A percentile compares a stretch with the other conserved stretches of the same genome.
Conservation (phyloP, 208 protist genomes). For the Trypanosoma avium region DNA sequence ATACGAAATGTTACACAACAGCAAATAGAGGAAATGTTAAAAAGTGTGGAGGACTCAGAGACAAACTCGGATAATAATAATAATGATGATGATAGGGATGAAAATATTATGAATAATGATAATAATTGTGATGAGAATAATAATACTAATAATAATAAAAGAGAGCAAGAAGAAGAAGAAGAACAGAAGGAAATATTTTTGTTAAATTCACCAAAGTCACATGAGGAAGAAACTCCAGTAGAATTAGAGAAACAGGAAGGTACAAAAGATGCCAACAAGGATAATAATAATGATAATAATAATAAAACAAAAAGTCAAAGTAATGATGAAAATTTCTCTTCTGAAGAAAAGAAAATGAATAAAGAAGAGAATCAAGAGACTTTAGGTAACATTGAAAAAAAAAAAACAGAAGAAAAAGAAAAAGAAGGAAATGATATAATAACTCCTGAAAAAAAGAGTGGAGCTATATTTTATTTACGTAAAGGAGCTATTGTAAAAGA, state of each 20-base stretch:
- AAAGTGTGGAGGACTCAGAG: slow-evolving; percentile 28
- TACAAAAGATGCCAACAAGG: not conserved
- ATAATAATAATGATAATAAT: not conserved
- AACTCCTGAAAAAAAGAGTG: not conserved
- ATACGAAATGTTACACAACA: slow-evolving; percentile 27
- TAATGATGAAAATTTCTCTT: not conserved
- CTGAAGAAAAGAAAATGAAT: not conserved
- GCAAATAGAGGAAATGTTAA: slow-evolving; percentile 39
- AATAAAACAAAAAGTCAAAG: slow-evolving; percentile 11
- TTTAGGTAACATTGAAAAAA: not conserved
- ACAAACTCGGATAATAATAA: not conserved
- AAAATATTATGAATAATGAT: slow-evolving; percentile 9
- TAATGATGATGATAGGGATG: not conserved
- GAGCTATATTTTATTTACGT: slow-evolving; percentile 1
- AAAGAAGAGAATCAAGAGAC: not conserved
- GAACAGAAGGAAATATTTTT: slow-evolving; percentile 16
- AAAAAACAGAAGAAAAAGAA: not conserved
- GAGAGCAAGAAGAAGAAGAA: not conserved
- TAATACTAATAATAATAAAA: not conserved
- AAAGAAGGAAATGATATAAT: not conserved
- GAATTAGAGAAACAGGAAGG: slow-evolving; percentile 33
- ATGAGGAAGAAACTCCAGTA: not conserved
- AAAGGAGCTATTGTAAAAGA: not conserved
- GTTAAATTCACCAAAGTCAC: not conserved
- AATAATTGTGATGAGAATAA: not conserved